phyloP scores from a whole-genome alignment of 345 rosid genomes.

The rapeseed (Brassica napus) region Da-Ae NC_063450.1:54879501-54880000 shows the following conservation, averaged over 20 bases:
- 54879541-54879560: conserved; percentile 71
- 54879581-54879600: conserved; percentile 66
- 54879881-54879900: conserved; percentile 59
- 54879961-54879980: conserved; percentile 80
- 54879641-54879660: neutral
- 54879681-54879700: neutral
- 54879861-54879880: conserved; percentile 62
- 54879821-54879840: conserved; percentile 65
- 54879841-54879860: conserved; percentile 12
- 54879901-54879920: conserved; percentile 86
- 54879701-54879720: conserved; percentile 54
- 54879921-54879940: conserved; percentile 76
- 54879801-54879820: conserved; percentile 68
- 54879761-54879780: conserved; percentile 65
- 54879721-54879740: conserved; percentile 88
- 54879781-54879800: conserved; percentile 74
- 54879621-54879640: neutral
- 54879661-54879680: neutral
- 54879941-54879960: conserved; percentile 69
- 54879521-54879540: conserved; percentile 53
- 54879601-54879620: conserved; percentile 61
- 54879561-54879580: conserved; percentile 76
- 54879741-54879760: conserved; percentile 85
- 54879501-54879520: neutral
- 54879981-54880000: conserved; percentile 58